Conservation (phyloP, 352 stramenopile genomes). For the Pythium inflatum region DNA sequence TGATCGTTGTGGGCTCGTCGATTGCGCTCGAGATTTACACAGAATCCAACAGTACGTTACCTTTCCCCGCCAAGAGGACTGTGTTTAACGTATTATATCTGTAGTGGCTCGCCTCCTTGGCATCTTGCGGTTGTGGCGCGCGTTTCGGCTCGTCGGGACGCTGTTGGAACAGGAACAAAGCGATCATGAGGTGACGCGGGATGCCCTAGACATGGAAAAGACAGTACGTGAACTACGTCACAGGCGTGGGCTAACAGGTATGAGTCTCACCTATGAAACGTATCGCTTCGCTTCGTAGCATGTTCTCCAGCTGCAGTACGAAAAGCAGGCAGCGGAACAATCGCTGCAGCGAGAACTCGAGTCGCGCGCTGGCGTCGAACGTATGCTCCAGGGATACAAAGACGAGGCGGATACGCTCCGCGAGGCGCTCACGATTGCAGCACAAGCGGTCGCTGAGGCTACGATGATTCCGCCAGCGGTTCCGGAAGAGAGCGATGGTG, state of each 20-base stretch:
- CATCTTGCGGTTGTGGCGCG: conserved; percentile 60
- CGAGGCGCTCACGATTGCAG: conserved; percentile 74
- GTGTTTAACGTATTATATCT: too few species aligned
- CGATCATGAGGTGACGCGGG: conserved; percentile 42
- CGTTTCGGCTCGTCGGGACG: conserved; percentile 56
- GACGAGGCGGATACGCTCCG: conserved; percentile 76
- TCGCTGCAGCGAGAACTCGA: conserved; percentile 66
- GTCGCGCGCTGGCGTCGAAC: conserved; percentile 51
- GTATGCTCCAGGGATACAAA: conserved; percentile 69
- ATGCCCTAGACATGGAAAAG: conserved; percentile 54
- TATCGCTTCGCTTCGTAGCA: conserved; percentile 36
- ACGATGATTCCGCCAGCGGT: conserved; percentile 21
- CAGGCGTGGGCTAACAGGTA: not conserved
- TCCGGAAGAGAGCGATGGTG: not conserved
- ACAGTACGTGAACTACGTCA: conserved; percentile 31
- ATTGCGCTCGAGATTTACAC: conserved; percentile 51
- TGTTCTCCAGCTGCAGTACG: conserved; percentile 44
- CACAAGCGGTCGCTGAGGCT: conserved; percentile 54
- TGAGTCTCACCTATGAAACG: not conserved
- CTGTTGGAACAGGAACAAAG: conserved; percentile 54
- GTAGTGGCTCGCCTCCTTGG: conserved; percentile 54
- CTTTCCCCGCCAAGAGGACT: not conserved
- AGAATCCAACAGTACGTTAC: conserved; percentile 54
- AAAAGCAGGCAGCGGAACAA: conserved; percentile 54
- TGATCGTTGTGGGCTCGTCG: conserved; percentile 36